phyloP scores from a whole-genome alignment of 169 alveolate species.

The Eimeria zaria region DNA sequence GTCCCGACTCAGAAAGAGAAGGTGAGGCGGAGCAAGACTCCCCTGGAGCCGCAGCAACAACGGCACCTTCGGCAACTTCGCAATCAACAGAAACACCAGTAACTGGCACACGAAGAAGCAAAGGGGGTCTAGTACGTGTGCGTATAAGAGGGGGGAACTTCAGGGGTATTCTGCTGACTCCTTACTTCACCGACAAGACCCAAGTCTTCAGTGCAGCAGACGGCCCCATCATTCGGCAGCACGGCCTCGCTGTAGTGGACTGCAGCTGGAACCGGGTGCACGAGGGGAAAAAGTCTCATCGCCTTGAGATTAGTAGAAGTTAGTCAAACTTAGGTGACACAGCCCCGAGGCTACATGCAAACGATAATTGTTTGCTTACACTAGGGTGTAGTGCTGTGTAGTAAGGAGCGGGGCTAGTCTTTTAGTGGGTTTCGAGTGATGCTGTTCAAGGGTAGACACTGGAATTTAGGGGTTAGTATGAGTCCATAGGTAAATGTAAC shows the following conservation, averaged over 20 bases:
- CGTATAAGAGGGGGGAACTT: conserved; percentile 35
- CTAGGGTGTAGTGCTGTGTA: too few species aligned
- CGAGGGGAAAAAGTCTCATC: conserved; percentile 87
- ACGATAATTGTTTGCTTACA: neutral
- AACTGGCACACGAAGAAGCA: neutral
- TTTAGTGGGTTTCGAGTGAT: neutral
- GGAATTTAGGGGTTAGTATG: neutral
- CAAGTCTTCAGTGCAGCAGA: conserved; percentile 89
- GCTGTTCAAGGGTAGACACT: neutral
- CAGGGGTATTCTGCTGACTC: conserved; percentile 70
- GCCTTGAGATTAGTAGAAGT: conserved; percentile 89
- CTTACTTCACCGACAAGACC: conserved; percentile 37
- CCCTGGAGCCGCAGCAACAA: conserved; percentile 3
- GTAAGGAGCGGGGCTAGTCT: too few species aligned
- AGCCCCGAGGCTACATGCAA: neutral
- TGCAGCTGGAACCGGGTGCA: conserved; percentile 97
- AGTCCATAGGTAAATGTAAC: neutral
- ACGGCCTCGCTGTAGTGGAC: conserved; percentile 97
- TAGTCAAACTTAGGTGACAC: conserved; percentile 75
- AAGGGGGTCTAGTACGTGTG: neutral
- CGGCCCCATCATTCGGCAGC: conserved; percentile 89
- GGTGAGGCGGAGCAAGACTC: neutral
- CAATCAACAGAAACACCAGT: conserved; percentile 9
- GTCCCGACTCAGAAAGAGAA: neutral
- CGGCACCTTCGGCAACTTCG: too few species aligned